Evolutionary conservation across 495 filamentous ascomycete species (phyloP), one percentile per base, ranked within the genome.

Genomic region (Ramalina peruviana): DNA sequence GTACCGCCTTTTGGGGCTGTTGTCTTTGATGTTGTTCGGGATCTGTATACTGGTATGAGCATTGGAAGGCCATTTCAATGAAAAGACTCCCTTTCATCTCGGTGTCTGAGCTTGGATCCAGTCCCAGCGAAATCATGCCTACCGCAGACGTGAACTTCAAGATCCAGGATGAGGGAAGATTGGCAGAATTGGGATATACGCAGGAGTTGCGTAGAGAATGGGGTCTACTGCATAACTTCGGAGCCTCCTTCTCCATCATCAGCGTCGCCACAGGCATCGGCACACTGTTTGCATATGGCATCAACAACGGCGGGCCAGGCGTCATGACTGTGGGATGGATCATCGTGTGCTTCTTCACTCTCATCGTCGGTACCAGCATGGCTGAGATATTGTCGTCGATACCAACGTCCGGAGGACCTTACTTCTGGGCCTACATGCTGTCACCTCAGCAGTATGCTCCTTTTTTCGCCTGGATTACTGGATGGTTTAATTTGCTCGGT

Each of bases 301-400:
- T 80, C 13, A 66, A 60, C 43, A 76, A 70, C 2, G 77, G 77
- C 36, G 77, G 77, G 3, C 77, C 77, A 0, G 72, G 62, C 36
- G 72, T 72, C 59, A 76, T 67, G 70, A 57, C 38, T 16, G 25
- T 65, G 20, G 76, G 76, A 38, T 81, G 77, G 77, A 69, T 80
- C 40, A 49, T 78, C 11, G 72, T 80, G 23, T 72, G 73, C 17
- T 66, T 77, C 54, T 72, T 82, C 54, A 69, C 77, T 6, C 65
- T 73, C 44, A 70, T 73, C 44, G 73, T 78, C 46, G 76, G 74
- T 33, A 58, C 72, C 6, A 66, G 70, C 27, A 80, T 83, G 72
- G 79, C 77, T 1, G 79, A 83, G 59, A 81, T 83, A 51, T 72
- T 79, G 27, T 78, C 74, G 3, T 74, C 76, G 2, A 78, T 80